A percentile compares a stretch with the other conserved stretches of the same genome.
These are phyloP conservation scores for Boletus eberwhitei DNA, from an alignment of 768 basidiomycete genomes.

Conservation along the genomic window DNA sequence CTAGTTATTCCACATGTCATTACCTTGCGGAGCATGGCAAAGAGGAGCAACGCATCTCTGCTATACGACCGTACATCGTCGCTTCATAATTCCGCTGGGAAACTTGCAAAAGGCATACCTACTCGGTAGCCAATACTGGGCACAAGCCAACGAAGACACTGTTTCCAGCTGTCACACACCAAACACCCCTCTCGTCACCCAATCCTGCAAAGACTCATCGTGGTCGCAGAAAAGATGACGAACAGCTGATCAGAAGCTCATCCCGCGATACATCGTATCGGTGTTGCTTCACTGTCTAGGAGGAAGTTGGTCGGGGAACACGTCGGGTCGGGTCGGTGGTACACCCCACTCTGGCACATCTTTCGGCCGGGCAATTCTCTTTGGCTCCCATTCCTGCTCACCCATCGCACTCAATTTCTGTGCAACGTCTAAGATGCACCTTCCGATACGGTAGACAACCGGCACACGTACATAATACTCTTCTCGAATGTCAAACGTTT, in stretches of 20 bases:
- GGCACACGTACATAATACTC: constrained; percentile 84
- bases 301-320: constrained; percentile 24
- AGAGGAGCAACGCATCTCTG: too few species aligned
- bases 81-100: not conserved
- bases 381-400: constrained; percentile 82
- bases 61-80: too few species aligned
- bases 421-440: not conserved
- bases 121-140: not conserved
- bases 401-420: constrained; percentile 60
- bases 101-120: not conserved
- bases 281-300: not conserved
- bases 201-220: not conserved
- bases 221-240: not conserved
- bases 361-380: constrained; percentile 75
- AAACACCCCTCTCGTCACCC: not conserved
- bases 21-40: not conserved
- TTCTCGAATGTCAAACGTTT: constrained; percentile 89
- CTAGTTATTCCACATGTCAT: not conserved
- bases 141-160: not conserved
- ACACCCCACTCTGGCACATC: constrained; percentile 96
- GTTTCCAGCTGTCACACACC: not conserved
- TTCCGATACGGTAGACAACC: not conserved
- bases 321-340: constrained; percentile 47
- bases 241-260: not conserved
- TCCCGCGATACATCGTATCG: not conserved